Evolutionary conservation across 78 protist species (phyloP).

Genomic region (Polysphondylium violaceum): DNA sequence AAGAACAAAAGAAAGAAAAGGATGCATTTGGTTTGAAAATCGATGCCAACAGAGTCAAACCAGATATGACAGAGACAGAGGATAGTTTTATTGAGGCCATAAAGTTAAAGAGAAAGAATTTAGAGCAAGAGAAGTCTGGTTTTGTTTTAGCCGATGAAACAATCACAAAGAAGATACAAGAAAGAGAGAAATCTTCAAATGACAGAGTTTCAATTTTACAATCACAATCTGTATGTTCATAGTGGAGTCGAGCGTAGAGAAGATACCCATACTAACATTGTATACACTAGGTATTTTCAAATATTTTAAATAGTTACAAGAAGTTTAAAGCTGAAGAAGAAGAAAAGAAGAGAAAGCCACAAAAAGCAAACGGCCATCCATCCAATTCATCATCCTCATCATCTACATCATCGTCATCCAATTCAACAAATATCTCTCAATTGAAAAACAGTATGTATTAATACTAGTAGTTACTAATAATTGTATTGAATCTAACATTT

Average conservation of each 20-base stretch:
- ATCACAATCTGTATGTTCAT: slow-evolving; percentile 34
- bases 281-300: slow-evolving; percentile 4
- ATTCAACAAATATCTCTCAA: slow-evolving; percentile 14
- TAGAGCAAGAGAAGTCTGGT: not conserved
- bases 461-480: not conserved
- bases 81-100: slow-evolving; percentile 35
- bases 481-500: not conserved
- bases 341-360: slow-evolving; percentile 20
- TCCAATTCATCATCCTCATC: not conserved
- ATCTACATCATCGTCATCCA: not conserved
- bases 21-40: not conserved
- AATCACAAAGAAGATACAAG: slow-evolving; percentile 25
- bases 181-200: slow-evolving; percentile 28
- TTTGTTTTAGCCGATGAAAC: slow-evolving; percentile 34
- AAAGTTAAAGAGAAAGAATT: slow-evolving; percentile 27
- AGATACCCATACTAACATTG: not conserved
- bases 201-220: slow-evolving; percentile 46
- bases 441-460: slow-evolving; percentile 7
- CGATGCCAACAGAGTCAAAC: slow-evolving; percentile 18
- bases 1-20: slow-evolving; percentile 7
- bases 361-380: not conserved
- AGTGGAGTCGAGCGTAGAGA: not conserved
- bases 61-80: not conserved
- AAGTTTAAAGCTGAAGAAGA: slow-evolving; percentile 57
- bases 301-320: slow-evolving; percentile 40